A percentile compares a stretch with the other conserved stretches of the same genome.
Evolutionary conservation across 106 monocot species (phyloP).

Genomic region (Platanthera guangdongensis): DNA sequence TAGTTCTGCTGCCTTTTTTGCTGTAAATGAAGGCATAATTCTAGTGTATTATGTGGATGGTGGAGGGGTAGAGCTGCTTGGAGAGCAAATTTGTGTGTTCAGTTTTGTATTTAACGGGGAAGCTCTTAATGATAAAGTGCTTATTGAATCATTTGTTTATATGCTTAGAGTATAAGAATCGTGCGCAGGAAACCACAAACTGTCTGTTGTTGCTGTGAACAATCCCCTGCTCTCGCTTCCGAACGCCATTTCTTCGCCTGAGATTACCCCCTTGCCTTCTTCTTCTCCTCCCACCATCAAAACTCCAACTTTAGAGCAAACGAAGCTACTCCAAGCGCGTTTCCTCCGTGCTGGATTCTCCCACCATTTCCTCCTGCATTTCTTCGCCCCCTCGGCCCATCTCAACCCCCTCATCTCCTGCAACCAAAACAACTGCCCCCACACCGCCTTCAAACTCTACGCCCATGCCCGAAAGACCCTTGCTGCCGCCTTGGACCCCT

Average conservation of each 20-base stretch:
- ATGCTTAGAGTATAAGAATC: no score
- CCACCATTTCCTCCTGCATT: background rate
- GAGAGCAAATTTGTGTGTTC: no score
- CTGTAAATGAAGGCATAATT: background rate
- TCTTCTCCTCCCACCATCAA: background rate
- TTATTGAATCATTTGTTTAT: no score
- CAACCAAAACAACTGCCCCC: conserved; percentile 20
- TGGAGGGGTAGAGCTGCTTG: no score
- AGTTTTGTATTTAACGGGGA: no score
- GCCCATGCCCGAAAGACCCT: conserved; percentile 9
- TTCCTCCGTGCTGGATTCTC: conserved; percentile 27
- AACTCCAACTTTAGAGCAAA: conserved; percentile 15
- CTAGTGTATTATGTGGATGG: background rate
- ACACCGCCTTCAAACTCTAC: conserved; percentile 27
- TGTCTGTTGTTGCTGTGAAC: background rate
- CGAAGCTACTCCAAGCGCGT: conserved; percentile 38
- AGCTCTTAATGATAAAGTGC: no score
- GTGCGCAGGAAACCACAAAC: background rate
- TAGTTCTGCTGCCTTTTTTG: background rate
- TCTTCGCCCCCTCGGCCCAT: background rate
- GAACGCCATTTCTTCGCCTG: background rate
- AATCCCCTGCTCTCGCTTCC: background rate
- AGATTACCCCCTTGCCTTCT: background rate
- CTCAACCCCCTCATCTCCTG: conserved; percentile 51
- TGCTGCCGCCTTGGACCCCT: conserved; percentile 19